phyloP scores from a whole-genome alignment of 306 rosid genomes.

The Delonix regia region DNA sequence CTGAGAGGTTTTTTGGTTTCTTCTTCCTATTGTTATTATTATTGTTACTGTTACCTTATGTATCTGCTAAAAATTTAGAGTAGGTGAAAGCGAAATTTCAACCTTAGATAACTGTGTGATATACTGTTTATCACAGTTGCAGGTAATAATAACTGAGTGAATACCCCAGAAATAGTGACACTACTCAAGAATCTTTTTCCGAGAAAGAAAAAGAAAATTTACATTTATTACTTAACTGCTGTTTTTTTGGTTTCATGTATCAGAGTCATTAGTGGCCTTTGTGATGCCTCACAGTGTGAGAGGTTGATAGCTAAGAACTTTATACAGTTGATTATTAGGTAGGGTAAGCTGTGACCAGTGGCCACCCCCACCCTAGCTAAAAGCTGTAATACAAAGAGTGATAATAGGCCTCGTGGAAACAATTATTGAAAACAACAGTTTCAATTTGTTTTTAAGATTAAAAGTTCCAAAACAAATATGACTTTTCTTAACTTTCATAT shows the following conservation, averaged over 20 bases:
- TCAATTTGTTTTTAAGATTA: no score
- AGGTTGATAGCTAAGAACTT: background rate
- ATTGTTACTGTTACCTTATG: background rate
- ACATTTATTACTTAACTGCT: background rate
- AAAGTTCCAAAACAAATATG: background rate
- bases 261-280: background rate
- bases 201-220: no score
- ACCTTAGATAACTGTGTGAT: slow-evolving; percentile 39
- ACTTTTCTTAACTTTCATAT: no score
- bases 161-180: background rate
- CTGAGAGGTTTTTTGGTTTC: background rate
- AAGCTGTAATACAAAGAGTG: background rate
- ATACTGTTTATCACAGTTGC: slow-evolving; percentile 26
- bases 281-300: background rate
- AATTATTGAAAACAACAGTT: no score
- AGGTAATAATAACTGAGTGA: slow-evolving; percentile 16
- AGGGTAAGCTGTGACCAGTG: background rate
- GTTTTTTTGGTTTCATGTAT: background rate
- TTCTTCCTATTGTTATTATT: background rate
- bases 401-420: background rate
- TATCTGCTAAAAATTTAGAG: background rate
- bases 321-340: no score
- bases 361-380: no score
- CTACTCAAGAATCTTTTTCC: background rate
- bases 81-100: slow-evolving; percentile 48